These are phyloP conservation scores for Vararia minispora DNA, from an alignment of 768 basidiomycete genomes.

Conservation along the genomic window DNA sequence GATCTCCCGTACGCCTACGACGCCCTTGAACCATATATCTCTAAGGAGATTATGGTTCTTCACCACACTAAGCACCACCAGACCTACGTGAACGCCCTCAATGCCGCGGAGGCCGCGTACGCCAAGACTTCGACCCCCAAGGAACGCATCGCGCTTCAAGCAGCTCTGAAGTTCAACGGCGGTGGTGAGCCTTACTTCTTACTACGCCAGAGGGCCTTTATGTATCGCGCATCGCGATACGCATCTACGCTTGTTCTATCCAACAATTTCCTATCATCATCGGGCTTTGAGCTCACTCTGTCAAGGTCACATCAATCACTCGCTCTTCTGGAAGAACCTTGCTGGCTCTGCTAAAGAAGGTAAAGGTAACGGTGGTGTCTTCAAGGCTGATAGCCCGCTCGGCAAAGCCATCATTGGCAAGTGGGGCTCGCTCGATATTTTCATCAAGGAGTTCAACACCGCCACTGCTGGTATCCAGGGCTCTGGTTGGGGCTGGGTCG, in stretches of 20 bases:
- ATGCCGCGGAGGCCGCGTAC: slow-evolving; percentile 77
- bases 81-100: slow-evolving; percentile 87
- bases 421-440: slow-evolving; percentile 60
- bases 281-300: background rate
- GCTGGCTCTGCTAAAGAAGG: slow-evolving; percentile 44
- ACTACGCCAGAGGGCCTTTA: background rate
- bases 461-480: slow-evolving; percentile 83
- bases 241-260: slow-evolving; percentile 5
- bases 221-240: background rate
- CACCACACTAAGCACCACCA: slow-evolving; percentile 96
- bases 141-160: slow-evolving; percentile 78
- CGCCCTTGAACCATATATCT: slow-evolving; percentile 93
- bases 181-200: slow-evolving; percentile 53
- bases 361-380: slow-evolving; percentile 49
- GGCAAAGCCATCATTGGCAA: slow-evolving; percentile 48
- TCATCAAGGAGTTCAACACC: slow-evolving; percentile 78
- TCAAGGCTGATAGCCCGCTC: slow-evolving; percentile 47
- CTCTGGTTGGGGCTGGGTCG: slow-evolving; percentile 95
- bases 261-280: background rate
- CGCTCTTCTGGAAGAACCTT: slow-evolving; percentile 94
- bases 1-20: slow-evolving; percentile 70
- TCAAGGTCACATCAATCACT: slow-evolving; percentile 86
- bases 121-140: slow-evolving; percentile 56
- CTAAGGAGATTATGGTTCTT: slow-evolving; percentile 82
- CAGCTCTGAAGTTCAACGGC: slow-evolving; percentile 92